Percentiles rank a stretch among this genome's conserved stretches.
Conservation (phyloP, 805 yeast genomes). For the Yamadazyma ubonensis region DNA sequence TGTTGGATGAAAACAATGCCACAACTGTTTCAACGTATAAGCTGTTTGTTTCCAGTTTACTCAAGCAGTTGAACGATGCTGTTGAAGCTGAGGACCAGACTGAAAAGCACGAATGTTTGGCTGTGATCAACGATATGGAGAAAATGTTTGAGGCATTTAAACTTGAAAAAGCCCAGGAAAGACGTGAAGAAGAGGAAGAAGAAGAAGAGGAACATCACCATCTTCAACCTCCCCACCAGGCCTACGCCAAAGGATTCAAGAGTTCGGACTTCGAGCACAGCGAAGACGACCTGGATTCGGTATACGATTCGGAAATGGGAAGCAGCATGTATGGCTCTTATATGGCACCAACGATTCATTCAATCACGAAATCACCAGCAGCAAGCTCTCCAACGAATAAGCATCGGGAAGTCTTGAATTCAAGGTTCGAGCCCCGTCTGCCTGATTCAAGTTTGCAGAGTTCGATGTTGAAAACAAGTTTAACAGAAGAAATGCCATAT, state of each 20-base stretch:
- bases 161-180: constrained; percentile 23
- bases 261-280: constrained; percentile 7
- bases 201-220: not conserved
- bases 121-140: constrained; percentile 67
- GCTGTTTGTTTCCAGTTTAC: constrained; percentile 54
- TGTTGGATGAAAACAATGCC: constrained; percentile 35
- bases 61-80: constrained; percentile 57
- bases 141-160: constrained; percentile 63
- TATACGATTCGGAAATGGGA: constrained; percentile 28
- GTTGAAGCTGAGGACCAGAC: constrained; percentile 53
- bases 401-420: not conserved
- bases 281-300: constrained; percentile 21
- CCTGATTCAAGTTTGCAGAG: constrained; percentile 29
- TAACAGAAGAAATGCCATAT: constrained; percentile 64
- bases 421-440: constrained; percentile 14
- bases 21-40: constrained; percentile 47
- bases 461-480: constrained; percentile 47
- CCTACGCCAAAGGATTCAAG: not conserved
- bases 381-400: constrained; percentile 4
- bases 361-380: constrained; percentile 31
- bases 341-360: constrained; percentile 38
- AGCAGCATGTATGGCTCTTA: constrained; percentile 20
- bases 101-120: constrained; percentile 63
- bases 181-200: constrained; percentile 3
- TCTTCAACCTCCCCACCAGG: constrained; percentile 4